Evolutionary conservation across 331 rosid genomes (phyloP), one percentile per base, ranked within the genome.

Genomic region (Stylosanthes scabra): DNA sequence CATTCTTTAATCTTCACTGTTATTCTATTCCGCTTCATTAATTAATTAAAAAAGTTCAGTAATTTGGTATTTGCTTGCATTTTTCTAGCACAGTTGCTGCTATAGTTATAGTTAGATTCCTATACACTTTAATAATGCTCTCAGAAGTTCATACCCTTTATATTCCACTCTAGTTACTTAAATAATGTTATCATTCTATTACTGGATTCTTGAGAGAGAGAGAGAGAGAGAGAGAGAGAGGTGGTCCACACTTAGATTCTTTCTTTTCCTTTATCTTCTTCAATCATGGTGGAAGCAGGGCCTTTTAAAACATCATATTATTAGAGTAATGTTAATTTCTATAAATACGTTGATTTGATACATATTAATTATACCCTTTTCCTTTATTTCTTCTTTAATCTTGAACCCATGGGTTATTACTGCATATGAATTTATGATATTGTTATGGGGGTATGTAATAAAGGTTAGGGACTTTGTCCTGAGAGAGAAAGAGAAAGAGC

Each of bases 221-320:
- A 59, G 57, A 47, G 37, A 65, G 76, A 60, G 67, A 52, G 13
- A 16, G 45, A 57, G 56, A 46, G 68, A 71, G 81, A 64, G 62
- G 88, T 87, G 98, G 96, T 91, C 92, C 97, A 63, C 80, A 47
- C 39, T 49, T 14, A 79, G 81, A 81, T 77, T 74, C 51, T 49
- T 31, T 31, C 5, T 31, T 31, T 31, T 31, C 65, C 37, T 31
- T 31, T 77, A 58, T 68, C 60, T 9, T 76, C 55, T 79, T 66
- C 31, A 76, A 66, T 77, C 88, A 78, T 75, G 57, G 66, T 44
- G 52, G 45, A 63, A 62, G 64, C 74, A 45, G 59, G 50, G 34
- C 74, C 51, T 45, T 72, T 28, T n/a, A 66, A 56, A 80, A 47
- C 61, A 71, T 31, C 5, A 31, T 31, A 5, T 31, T 31, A 31